Evolutionary conservation across 352 stramenopile species (phyloP), one percentile per base, ranked within the genome.

Genomic region (Pythium myriotylum): DNA sequence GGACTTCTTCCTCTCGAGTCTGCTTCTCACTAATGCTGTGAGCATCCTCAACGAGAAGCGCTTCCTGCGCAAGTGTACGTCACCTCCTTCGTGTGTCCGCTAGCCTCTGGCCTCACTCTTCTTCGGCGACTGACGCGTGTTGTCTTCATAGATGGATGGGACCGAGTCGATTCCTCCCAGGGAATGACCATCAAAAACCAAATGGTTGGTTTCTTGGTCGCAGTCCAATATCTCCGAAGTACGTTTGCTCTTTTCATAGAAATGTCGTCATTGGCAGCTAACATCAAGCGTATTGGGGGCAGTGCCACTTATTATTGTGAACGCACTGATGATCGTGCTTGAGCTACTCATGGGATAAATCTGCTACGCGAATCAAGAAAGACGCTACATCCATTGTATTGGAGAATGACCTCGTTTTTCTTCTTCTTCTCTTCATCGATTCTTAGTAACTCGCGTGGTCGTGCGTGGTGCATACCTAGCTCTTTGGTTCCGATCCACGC

Each of bases 171-270:
- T 39, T 80, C 85, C 39, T 85, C 81, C 22, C 72, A 94, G 52
- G 87, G 87, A 51, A 78, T 87, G 80, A 91, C 83, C 32, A 79
- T 94, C 56, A 94, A 94, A 73, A 95, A 95, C 70, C 87, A 95
- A 68, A 66, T 93, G 65, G 73, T 94, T 27, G 85, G 87, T 46
- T 91, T 95, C 55, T 71, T 95, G 23, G 74, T 91, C 27, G 85
- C 87, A 4, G 85, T 95, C 52, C 87, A 92, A 67, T 95, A 93
- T 75, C 63, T 95, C 23, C 71, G 87, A 65, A 77, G 86, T 95
- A 79, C 48, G 78, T 62, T 70, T 1, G 1, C n/a, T 53, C 22
- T 24, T 24, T 13, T 51, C 20, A 12, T n/a, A 37, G n/a, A 5
- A 42, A 41, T 6, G 14, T 33, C 6, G 5, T 49, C 10, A 10